Evolutionary conservation across 306 rosid genomes (phyloP).

Genomic region (Medicago arabica): DNA sequence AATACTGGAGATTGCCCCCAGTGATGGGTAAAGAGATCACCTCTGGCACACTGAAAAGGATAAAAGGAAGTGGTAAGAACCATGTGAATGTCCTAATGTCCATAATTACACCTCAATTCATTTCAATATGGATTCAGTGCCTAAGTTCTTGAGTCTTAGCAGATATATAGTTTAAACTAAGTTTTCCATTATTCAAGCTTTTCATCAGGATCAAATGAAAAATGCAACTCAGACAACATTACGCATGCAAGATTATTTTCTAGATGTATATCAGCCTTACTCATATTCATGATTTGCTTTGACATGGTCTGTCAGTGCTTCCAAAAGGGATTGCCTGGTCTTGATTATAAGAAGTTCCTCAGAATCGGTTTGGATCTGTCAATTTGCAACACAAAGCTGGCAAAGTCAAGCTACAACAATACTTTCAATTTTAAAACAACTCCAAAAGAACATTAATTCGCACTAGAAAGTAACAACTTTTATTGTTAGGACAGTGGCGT

Average conservation of each 20-base stretch:
- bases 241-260: constrained; percentile 9
- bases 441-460: background rate
- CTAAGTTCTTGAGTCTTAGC: constrained; percentile 12
- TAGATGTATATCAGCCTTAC: constrained; percentile 54
- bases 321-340: constrained; percentile 91
- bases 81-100: constrained; percentile 11
- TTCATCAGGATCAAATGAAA: constrained; percentile 4
- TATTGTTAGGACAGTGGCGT: background rate
- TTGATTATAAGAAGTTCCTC: constrained; percentile 92
- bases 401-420: constrained; percentile 30
- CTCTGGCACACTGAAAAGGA: constrained; percentile 80
- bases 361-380: constrained; percentile 77
- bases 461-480: background rate
- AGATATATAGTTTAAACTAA: constrained; percentile 22
- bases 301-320: constrained; percentile 80
- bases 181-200: constrained; percentile 25
- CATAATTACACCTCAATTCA: background rate
- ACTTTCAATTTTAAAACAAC: constrained; percentile 3
- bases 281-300: constrained; percentile 82
- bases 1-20: constrained; percentile 75
- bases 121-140: constrained; percentile 22
- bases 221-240: constrained; percentile 25
- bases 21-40: constrained; percentile 89
- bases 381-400: constrained; percentile 35
- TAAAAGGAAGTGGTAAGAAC: constrained; percentile 36